Evolutionary conservation across 2,329 filamentous ascomycete genomes (phyloP).

Genomic region (Colletotrichum echinochloae): DNA sequence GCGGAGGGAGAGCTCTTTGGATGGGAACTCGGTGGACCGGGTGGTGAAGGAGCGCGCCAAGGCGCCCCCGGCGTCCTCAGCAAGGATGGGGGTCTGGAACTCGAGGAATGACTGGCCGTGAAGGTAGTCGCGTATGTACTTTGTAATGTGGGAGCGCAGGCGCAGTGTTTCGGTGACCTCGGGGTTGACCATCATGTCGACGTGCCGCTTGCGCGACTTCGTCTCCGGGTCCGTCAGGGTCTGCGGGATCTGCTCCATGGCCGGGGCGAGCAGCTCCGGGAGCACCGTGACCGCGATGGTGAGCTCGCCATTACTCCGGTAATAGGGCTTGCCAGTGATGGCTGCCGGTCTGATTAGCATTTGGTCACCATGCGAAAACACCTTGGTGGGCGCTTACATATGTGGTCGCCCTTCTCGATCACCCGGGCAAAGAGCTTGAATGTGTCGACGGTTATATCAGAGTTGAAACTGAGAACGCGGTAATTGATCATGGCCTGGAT

Average conservation of each 20-base stretch:
- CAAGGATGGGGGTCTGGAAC: slow-evolving; percentile 91
- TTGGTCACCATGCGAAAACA: slow-evolving; percentile 1
- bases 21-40: slow-evolving; percentile 78
- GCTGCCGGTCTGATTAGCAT: slow-evolving; percentile 57
- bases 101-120: slow-evolving; percentile 81
- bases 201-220: slow-evolving; percentile 81
- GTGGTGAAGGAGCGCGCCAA: slow-evolving; percentile 89
- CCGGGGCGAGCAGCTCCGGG: slow-evolving; percentile 80
- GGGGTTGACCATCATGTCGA: slow-evolving; percentile 85
- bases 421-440: slow-evolving; percentile 74
- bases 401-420: slow-evolving; percentile 84
- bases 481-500: slow-evolving; percentile 84
- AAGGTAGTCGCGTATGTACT: slow-evolving; percentile 80
- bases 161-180: slow-evolving; percentile 76
- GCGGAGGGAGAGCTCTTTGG: slow-evolving; percentile 79
- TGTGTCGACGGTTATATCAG: slow-evolving; percentile 51
- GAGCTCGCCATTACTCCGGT: slow-evolving; percentile 77
- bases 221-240: slow-evolving; percentile 77
- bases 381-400: slow-evolving; percentile 68
- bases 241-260: slow-evolving; percentile 82
- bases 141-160: slow-evolving; percentile 79
- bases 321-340: slow-evolving; percentile 76
- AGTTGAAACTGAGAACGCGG: slow-evolving; percentile 54
- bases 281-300: slow-evolving; percentile 76
- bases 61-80: slow-evolving; percentile 86